These are phyloP conservation scores for Coniochaeta sp. DNA, from an alignment of 2,329 filamentous ascomycete species.

Conservation along the genomic window DNA sequence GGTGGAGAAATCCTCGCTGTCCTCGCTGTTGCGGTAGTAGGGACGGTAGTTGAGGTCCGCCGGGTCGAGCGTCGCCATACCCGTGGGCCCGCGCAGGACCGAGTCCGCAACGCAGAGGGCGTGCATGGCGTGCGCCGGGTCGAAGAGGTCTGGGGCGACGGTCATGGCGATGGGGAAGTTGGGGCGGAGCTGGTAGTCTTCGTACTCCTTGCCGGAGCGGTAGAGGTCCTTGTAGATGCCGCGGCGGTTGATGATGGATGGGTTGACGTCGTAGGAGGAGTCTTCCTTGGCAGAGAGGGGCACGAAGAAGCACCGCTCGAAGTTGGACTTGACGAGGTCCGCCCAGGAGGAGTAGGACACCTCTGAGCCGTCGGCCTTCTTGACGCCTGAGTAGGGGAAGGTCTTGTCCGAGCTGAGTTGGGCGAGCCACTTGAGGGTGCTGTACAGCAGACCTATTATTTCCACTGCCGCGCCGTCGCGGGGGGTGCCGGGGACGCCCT, in stretches of 20 bases:
- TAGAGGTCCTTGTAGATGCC: slow-evolving; percentile 99
- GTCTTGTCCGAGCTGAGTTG: slow-evolving; percentile 59
- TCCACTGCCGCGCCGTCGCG: slow-evolving; percentile 93
- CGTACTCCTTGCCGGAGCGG: slow-evolving; percentile 87
- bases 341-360: slow-evolving; percentile 79
- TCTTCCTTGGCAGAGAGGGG: slow-evolving; percentile 66
- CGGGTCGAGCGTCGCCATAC: slow-evolving; percentile 94
- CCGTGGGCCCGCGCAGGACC: slow-evolving; percentile 74
- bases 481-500: slow-evolving; percentile 92
- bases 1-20: slow-evolving; percentile 84
- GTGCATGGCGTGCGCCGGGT: slow-evolving; percentile 66
- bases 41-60: slow-evolving; percentile 88
- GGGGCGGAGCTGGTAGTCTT: slow-evolving; percentile 91
- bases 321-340: slow-evolving; percentile 69
- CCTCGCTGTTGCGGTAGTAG: slow-evolving; percentile 92
- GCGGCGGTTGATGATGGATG: slow-evolving; percentile 73
- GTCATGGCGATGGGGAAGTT: slow-evolving; percentile 97
- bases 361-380: slow-evolving; percentile 47
- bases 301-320: slow-evolving; percentile 88
- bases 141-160: slow-evolving; percentile 83
- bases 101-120: slow-evolving; percentile 76
- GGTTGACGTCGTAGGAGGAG: slow-evolving; percentile 70
- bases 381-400: slow-evolving; percentile 69
- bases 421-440: slow-evolving; percentile 74
- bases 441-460: slow-evolving; percentile 90